Conservation (phyloP, 352 stramenopile genomes). For the Globisporangium spinosum region DNA sequence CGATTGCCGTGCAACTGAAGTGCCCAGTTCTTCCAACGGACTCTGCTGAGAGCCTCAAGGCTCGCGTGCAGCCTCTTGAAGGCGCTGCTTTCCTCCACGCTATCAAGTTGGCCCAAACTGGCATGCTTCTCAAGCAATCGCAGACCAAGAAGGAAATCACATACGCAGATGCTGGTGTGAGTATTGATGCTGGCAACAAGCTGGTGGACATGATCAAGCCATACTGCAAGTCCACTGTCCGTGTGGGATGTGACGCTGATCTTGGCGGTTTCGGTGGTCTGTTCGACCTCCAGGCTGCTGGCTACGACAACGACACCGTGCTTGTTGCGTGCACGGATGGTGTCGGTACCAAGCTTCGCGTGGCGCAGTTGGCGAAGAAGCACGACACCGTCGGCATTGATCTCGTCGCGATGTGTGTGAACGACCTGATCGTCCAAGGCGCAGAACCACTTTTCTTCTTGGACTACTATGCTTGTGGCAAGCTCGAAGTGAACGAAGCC, state of each 20-base stretch:
- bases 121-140: constrained; percentile 43
- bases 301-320: constrained; percentile 96
- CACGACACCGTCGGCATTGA: constrained; percentile 97
- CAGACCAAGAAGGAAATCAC: constrained; percentile 90
- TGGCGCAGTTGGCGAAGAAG: constrained; percentile 85
- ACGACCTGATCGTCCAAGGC: constrained; percentile 98
- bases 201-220: constrained; percentile 98
- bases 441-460: constrained; percentile 99
- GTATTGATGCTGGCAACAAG: constrained; percentile 96
- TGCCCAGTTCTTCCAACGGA: constrained; percentile 88
- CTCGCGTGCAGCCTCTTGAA: constrained; percentile 96
- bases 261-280: constrained; percentile 97
- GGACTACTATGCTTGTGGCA: constrained; percentile 98
- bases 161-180: constrained; percentile 97
- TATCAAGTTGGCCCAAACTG: constrained; percentile 77
- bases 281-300: constrained; percentile 96
- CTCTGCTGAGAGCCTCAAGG: constrained; percentile 95
- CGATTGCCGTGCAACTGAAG: constrained; percentile 96
- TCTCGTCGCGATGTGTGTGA: constrained; percentile 99
- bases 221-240: constrained; percentile 95
- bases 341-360: constrained; percentile 97
- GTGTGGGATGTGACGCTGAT: constrained; percentile 94
- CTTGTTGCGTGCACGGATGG: constrained; percentile 97
- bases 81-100: constrained; percentile 90
- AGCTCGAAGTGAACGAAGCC: constrained; percentile 94